These are phyloP conservation scores for Exophiala xenobiotica DNA, from an alignment of 2,329 filamentous ascomycete species.

Conservation along the genomic window DNA sequence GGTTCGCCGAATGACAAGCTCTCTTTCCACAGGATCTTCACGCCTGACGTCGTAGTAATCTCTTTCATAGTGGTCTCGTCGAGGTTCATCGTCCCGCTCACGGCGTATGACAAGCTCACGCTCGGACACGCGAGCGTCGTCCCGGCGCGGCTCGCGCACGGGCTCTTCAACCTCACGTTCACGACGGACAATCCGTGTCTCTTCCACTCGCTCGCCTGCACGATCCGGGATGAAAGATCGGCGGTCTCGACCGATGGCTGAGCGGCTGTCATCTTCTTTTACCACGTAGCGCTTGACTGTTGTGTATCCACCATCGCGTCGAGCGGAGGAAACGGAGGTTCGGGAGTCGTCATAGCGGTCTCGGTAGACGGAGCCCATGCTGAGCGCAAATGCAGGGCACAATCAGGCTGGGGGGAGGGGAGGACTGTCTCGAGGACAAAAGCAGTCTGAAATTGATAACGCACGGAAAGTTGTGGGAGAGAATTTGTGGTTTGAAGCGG, in stretches of 20 bases:
- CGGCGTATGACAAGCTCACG: conserved; percentile 28
- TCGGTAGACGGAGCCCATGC: conserved; percentile 33
- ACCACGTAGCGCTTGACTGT: conserved; percentile 61
- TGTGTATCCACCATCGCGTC: conserved; percentile 47
- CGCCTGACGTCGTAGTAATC: conserved; percentile 37
- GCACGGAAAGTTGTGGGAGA: neutral
- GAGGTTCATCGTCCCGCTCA: conserved; percentile 24
- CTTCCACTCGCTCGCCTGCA: conserved; percentile 36
- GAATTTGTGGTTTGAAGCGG: neutral
- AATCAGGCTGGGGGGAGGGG: neutral
- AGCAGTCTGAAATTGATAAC: neutral
- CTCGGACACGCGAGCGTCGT: conserved; percentile 25
- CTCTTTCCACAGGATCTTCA: conserved; percentile 40
- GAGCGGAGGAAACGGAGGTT: conserved; percentile 32
- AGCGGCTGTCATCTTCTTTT: conserved; percentile 41
- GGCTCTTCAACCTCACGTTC: conserved; percentile 33
- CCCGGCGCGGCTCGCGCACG: conserved; percentile 33
- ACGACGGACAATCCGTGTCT: conserved; percentile 50
- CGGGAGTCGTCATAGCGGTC: conserved; percentile 44
- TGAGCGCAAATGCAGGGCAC: conserved; percentile 2
- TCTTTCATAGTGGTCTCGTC: conserved; percentile 34
- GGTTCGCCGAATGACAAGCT: conserved; percentile 47
- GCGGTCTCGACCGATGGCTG: conserved; percentile 33
- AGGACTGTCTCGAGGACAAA: neutral
- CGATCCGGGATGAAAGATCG: conserved; percentile 44